Conservation (phyloP, 345 rosid species). For the Melastoma malabathricum region DNA sequence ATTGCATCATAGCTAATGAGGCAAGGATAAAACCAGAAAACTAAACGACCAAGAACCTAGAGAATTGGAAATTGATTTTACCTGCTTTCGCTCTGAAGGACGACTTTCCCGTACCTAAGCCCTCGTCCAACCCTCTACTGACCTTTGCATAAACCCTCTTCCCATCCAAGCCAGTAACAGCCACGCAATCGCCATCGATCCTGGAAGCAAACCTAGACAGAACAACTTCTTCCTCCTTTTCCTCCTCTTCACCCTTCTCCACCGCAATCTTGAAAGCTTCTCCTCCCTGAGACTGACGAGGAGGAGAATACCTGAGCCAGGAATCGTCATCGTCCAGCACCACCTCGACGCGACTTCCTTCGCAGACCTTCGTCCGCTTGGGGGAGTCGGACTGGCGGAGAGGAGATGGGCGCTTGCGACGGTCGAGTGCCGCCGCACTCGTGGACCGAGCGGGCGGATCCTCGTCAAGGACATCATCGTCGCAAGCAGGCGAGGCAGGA, state of each 20-base stretch:
- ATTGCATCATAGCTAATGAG: background rate
- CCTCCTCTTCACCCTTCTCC: conserved; percentile 14
- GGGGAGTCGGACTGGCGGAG: conserved; percentile 17
- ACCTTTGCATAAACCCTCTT: conserved; percentile 83
- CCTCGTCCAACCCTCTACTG: conserved; percentile 24
- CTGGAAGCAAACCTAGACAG: conserved; percentile 54
- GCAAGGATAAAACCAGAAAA: background rate
- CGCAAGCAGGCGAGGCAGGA: conserved; percentile 20
- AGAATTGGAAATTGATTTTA: conserved; percentile 5
- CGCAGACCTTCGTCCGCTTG: conserved; percentile 42
- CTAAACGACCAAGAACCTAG: no score
- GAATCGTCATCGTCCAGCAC: conserved; percentile 30
- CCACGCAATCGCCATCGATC: conserved; percentile 76
- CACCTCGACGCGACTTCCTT: conserved; percentile 10
- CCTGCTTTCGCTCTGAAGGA: conserved; percentile 24
- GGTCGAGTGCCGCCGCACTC: conserved; percentile 6
- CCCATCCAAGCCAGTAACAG: conserved; percentile 74
- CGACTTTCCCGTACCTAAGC: conserved; percentile 28
- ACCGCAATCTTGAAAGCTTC: conserved; percentile 10
- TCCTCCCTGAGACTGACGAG: background rate
- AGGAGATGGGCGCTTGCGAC: conserved; percentile 38
- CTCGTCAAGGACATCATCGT: conserved; percentile 3
- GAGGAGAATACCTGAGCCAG: conserved; percentile 49
- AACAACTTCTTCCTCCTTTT: conserved; percentile 29
- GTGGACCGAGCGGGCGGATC: conserved; percentile 10